These are phyloP conservation scores for Pezicula rhizophila DNA, from an alignment of 2,329 filamentous ascomycete genomes.

Conservation along the genomic window DNA sequence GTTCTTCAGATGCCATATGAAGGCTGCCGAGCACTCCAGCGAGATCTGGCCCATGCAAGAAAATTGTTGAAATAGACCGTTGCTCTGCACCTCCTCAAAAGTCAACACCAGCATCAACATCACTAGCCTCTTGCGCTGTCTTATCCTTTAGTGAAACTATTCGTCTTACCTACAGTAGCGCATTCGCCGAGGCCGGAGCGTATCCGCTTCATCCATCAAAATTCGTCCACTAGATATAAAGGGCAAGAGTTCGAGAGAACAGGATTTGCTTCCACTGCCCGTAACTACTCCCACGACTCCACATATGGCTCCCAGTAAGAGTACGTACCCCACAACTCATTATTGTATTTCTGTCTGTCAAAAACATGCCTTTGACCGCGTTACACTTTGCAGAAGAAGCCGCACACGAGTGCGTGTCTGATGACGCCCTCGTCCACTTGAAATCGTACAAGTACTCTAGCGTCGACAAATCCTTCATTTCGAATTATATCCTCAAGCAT, in stretches of 20 bases:
- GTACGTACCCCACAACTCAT: slow-evolving; percentile 14
- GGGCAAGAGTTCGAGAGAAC: slow-evolving; percentile 20
- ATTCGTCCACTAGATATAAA: slow-evolving; percentile 22
- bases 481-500: slow-evolving; percentile 86
- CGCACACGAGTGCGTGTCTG: slow-evolving; percentile 69
- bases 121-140: neutral
- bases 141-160: neutral
- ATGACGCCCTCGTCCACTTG: slow-evolving; percentile 84
- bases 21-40: too few species aligned
- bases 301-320: slow-evolving; percentile 34
- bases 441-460: slow-evolving; percentile 96
- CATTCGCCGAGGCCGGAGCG: slow-evolving; percentile 25
- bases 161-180: too few species aligned
- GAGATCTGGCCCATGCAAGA: too few species aligned
- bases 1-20: too few species aligned
- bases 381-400: slow-evolving; percentile 38
- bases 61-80: too few species aligned
- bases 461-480: slow-evolving; percentile 92
- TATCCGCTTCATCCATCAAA: slow-evolving; percentile 18
- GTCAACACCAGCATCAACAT: too few species aligned
- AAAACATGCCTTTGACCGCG: neutral
- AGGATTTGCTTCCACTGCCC: slow-evolving; percentile 19
- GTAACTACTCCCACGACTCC: slow-evolving; percentile 23
- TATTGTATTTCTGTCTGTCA: neutral
- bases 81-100: too few species aligned